Percentiles rank a stretch among this genome's conserved stretches.
Conservation (phyloP, 495 filamentous ascomycete genomes). For the Gamarada debralockiae region DNA sequence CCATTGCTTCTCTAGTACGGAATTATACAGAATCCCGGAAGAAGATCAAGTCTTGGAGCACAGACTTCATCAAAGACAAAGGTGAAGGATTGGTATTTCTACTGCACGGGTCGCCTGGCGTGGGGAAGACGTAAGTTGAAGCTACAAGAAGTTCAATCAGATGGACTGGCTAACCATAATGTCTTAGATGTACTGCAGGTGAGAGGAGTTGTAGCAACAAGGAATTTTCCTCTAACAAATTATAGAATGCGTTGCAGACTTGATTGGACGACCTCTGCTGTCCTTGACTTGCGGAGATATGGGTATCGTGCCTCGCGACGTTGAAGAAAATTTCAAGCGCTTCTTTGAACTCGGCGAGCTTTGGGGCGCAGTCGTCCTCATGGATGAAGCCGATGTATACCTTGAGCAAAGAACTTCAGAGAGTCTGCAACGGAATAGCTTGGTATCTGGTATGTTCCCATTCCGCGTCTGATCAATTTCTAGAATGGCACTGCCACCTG, state of each 20-base stretch:
- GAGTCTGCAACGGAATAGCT: slow-evolving; percentile 24
- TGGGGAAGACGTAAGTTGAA: slow-evolving; percentile 23
- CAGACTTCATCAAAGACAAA: slow-evolving; percentile 26
- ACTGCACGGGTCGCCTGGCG: slow-evolving; percentile 27
- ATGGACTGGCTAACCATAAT: background rate
- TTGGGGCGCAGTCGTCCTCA: slow-evolving; percentile 24
- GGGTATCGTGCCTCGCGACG: slow-evolving; percentile 3
- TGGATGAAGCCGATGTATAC: slow-evolving; percentile 32
- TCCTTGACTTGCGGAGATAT: slow-evolving; percentile 21
- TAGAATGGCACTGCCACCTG: background rate
- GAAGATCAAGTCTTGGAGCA: background rate
- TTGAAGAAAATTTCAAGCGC: slow-evolving; percentile 9
- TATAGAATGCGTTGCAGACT: slow-evolving; percentile 24
- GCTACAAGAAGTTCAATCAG: background rate
- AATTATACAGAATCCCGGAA: background rate
- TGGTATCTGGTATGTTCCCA: slow-evolving; percentile 25
- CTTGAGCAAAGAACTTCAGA: slow-evolving; percentile 18
- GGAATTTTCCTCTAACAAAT: background rate
- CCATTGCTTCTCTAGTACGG: background rate
- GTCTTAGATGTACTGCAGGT: slow-evolving; percentile 20
- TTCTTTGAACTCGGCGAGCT: slow-evolving; percentile 11
- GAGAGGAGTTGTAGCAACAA: background rate
- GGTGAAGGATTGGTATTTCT: slow-evolving; percentile 28
- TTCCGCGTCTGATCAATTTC: background rate
- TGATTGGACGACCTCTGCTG: slow-evolving; percentile 18